Conservation (phyloP, 495 filamentous ascomycete genomes). For the Peziza echinospora region DNA sequence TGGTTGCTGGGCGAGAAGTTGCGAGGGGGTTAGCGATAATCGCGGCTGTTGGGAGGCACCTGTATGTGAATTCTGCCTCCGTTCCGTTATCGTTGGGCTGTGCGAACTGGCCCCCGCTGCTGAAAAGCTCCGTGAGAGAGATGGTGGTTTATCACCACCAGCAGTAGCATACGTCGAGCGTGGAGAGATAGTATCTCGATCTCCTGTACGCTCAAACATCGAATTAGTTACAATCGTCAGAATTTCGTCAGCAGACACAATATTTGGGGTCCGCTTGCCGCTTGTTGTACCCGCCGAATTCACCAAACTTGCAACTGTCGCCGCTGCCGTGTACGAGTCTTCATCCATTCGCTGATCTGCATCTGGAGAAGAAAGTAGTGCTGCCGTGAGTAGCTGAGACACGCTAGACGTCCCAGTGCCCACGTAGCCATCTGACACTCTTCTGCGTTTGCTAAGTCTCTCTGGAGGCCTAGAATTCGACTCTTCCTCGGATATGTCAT, state of each 20-base stretch:
- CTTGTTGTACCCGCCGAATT: not conserved
- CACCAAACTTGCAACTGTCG: conserved; percentile 8
- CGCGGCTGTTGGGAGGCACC: not conserved
- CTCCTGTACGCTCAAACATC: not conserved
- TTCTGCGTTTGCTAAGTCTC: conserved; percentile 12
- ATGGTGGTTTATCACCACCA: not conserved
- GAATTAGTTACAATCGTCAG: conserved; percentile 15
- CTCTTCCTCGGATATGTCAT: conserved; percentile 11
- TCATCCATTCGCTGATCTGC: conserved; percentile 2
- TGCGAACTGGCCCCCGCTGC: not conserved
- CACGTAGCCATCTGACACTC: conserved; percentile 2
- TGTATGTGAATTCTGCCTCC: not conserved
- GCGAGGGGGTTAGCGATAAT: not conserved
- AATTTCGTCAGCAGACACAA: conserved; percentile 14
- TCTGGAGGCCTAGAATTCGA: conserved; percentile 5
- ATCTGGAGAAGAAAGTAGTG: conserved; percentile 1
- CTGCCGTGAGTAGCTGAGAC: conserved; percentile 16
- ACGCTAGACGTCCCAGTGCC: conserved; percentile 2
- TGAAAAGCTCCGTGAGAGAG: no score
- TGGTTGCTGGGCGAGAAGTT: not conserved
- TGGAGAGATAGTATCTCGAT: not conserved
- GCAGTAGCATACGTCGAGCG: not conserved
- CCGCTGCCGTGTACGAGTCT: conserved; percentile 3
- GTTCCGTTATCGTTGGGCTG: not conserved
- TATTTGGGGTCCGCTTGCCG: conserved; percentile 5